Percentiles rank a stretch among this genome's conserved stretches.
Evolutionary conservation across 768 basidiomycete genomes (phyloP).

Genomic region (Sarcodon sp.): DNA sequence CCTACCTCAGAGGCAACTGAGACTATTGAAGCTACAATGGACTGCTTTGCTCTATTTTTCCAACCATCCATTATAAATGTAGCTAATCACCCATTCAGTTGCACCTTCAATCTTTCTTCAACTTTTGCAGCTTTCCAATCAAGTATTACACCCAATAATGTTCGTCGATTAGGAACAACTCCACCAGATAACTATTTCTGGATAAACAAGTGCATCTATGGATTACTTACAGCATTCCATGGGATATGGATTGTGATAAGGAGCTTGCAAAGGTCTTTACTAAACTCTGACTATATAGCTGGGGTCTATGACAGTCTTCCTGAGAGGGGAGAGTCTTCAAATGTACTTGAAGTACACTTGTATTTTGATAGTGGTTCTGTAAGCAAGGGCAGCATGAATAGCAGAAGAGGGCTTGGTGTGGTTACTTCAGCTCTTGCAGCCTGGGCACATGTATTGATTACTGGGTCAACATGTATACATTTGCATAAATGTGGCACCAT

Average conservation of each 20-base stretch:
- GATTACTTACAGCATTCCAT: slow-evolving; percentile 14
- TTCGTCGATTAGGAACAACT: slow-evolving; percentile 4
- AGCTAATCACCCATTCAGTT: slow-evolving; percentile 2
- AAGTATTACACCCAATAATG: slow-evolving; percentile 3
- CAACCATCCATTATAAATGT: slow-evolving; percentile 6
- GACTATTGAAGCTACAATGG: slow-evolving; percentile 4
- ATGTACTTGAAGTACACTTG: too few relatives aligned
- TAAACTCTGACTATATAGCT: slow-evolving; percentile 4
- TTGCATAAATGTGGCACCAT: too few relatives aligned
- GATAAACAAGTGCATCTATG: slow-evolving; percentile 9
- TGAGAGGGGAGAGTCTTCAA: too few relatives aligned
- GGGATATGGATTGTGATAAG: slow-evolving; percentile 8
- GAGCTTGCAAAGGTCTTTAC: slow-evolving; percentile 8
- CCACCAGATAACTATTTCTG: slow-evolving; percentile 11
- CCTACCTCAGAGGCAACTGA: slow-evolving; percentile 5
- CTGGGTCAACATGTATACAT: too few relatives aligned
- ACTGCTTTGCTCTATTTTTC: slow-evolving; percentile 3
- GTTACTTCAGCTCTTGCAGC: too few relatives aligned
- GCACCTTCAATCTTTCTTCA: not conserved
- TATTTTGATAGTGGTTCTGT: too few relatives aligned
- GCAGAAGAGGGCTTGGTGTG: too few relatives aligned
- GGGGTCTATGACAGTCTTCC: too few relatives aligned
- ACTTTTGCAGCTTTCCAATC: not conserved
- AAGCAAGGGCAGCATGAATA: too few relatives aligned
- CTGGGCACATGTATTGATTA: too few relatives aligned